Percentiles rank a stretch among this genome's conserved stretches.
These are phyloP conservation scores for Whalleya microplaca DNA, from an alignment of 2,329 filamentous ascomycete genomes.

Conservation along the genomic window DNA sequence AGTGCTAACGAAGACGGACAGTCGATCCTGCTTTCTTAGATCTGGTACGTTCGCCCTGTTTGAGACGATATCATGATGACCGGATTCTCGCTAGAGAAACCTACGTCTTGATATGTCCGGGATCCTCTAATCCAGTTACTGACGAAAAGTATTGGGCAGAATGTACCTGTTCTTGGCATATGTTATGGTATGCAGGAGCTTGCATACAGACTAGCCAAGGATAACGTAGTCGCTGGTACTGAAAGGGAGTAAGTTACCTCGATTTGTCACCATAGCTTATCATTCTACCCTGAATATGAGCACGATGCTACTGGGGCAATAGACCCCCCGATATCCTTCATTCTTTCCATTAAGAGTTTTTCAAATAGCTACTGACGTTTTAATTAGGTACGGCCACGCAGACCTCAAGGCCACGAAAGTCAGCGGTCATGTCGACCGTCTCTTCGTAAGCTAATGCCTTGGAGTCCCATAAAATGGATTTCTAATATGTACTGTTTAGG, in stretches of 20 bases:
- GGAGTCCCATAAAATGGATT: conserved; percentile 45
- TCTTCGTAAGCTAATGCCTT: conserved; percentile 70
- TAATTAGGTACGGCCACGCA: conserved; percentile 49
- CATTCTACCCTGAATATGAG: too few relatives aligned
- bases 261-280: too few relatives aligned
- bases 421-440: conserved; percentile 68
- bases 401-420: conserved; percentile 64
- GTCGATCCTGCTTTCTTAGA: conserved; percentile 81
- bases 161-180: conserved; percentile 44
- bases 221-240: conserved; percentile 70
- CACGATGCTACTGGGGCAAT: too few relatives aligned
- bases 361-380: neutral
- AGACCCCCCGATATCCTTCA: too few relatives aligned
- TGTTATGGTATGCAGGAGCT: conserved; percentile 69
- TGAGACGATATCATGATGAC: conserved; percentile 52
- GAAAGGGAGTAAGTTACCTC: conserved; percentile 62
- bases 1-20: conserved; percentile 47
- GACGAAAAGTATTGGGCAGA: neutral
- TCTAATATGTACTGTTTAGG: neutral
- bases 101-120: neutral
- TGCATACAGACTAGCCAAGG: conserved; percentile 67
- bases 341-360: too few relatives aligned
- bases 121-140: too few relatives aligned
- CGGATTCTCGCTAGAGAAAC: conserved; percentile 20
- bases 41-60: conserved; percentile 41